Base-by-base conservation (phyloP, 2,329 filamentous ascomycete species). In the Gyromitra esculenta region DNA sequence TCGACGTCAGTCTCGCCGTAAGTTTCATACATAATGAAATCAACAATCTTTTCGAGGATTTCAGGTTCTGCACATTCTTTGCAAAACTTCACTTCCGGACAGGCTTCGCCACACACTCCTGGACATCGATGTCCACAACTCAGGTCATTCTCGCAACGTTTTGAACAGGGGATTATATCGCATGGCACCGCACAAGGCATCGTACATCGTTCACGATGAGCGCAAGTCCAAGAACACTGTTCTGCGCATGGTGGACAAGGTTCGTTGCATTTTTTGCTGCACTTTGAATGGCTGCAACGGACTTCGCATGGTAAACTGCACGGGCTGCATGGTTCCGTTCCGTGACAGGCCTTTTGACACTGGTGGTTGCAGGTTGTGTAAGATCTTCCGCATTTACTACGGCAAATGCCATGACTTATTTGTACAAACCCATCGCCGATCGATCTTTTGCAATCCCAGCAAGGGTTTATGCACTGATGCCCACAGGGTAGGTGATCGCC, bases 111-210 rank as follows among this genome's bases (percentile, higher is more conserved):
- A 79, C 90, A 92, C 1, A 91, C 77, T 0, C 87, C 88, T 0
- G 90, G 90, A 83, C 88, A 92, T 81, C 85, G 87, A 81, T 92
- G 90, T 0, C 88, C 88, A 80, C 90, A 92, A 0, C 31, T 18
- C 2, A 92, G 81, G 0, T 74, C 13, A 43, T 87, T 84, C 3
- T 84, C 80, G 80, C 91, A 93, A 5, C 90, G 85, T 78, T 85
- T 82, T 0, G 87, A 87, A 81, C 91, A 93, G 0, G 91, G 91
- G 0, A 92, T 80, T 83, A 88, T 87, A 78, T 91, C 85, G 81
- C 91, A 93, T 0, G 91, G 90, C 0, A 88, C 90, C 0, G 89
- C 89, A 76, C 91, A 92, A 1, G 83, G 83, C 82, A 84, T 83
- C 3, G 81, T 80, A 75, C 86, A 87, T 50, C 79, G 52, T 18